Evolutionary conservation across 768 basidiomycete species (phyloP).

Genomic region (Serendipita sp.): DNA sequence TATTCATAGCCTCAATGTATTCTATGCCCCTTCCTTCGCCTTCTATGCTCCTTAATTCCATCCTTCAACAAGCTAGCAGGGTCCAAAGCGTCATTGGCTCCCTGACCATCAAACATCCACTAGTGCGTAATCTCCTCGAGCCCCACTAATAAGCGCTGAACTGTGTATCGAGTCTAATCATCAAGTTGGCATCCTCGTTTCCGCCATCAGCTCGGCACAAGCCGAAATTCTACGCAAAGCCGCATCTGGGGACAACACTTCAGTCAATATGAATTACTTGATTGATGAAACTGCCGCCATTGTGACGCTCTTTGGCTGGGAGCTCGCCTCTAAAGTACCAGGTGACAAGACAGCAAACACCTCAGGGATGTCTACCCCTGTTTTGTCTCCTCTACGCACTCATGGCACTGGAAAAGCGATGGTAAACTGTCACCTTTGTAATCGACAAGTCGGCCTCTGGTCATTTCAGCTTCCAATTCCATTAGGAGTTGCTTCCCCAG

Average conservation of each 20-base stretch:
- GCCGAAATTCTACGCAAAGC: not conserved
- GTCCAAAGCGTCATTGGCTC: not conserved
- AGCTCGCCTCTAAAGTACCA: conserved; percentile 15
- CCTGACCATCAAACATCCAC: not conserved
- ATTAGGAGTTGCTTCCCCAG: not conserved
- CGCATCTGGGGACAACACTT: not conserved
- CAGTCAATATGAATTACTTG: not conserved
- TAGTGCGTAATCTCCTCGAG: not conserved
- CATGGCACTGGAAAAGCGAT: conserved; percentile 28
- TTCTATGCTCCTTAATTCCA: not conserved
- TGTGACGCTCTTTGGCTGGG: conserved; percentile 36
- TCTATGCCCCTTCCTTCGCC: conserved; percentile 4
- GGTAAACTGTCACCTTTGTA: conserved; percentile 53
- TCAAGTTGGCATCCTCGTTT: not conserved
- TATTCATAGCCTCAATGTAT: not conserved
- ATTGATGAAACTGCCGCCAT: conserved; percentile 23
- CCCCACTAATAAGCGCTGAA: not conserved
- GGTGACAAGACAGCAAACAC: conserved; percentile 8
- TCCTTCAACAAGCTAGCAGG: not conserved
- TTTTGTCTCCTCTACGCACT: not conserved
- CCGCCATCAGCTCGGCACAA: not conserved
- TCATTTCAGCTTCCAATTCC: conserved; percentile 28
- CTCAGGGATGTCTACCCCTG: not conserved
- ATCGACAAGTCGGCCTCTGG: conserved; percentile 69
- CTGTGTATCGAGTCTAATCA: not conserved